Base-by-base conservation (phyloP, 2,329 filamentous ascomycete species). In the Sphaerulina musiva region DNA sequence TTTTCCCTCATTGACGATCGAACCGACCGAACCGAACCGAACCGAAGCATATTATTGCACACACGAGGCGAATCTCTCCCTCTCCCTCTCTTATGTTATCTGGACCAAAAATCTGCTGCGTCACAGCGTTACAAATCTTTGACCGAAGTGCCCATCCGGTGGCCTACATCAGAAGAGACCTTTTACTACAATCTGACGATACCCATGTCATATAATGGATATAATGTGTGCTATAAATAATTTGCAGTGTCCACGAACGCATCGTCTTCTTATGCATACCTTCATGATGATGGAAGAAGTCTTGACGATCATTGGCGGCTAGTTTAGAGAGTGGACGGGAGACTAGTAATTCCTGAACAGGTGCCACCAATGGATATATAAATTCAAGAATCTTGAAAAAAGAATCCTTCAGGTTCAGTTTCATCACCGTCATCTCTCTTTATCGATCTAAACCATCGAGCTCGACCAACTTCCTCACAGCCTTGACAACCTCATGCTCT, bases 401-500 rank as follows among this genome's bases (percentile, higher is more conserved):
- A 20, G 2, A 20, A 20, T 20, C 20, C 20, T 20, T 20, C 20
- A 20, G 2, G 2, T 20, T 20, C 26, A 29, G 4, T 7, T 29
- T 7, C 26, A 29, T 7, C 26, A 20, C 20, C 20, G 20, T 20
- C 20, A 4, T 20, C 26, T 29, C 26, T 29, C 4, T 6, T 61
- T 54, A 71, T 36, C 66, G 55, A 53, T 71, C 69, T 50, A 71
- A 54, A 4, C 93, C 93, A 74, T 97, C 90, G 64, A 95, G 79
- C 72, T 95, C 89, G 64, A 97, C 86, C 72, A 97, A 76, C 72
- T 81, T 84, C 62, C 83, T 82, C 51, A 95, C 91, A 58, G 88
- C 73, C 65, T 79, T 81, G 55, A 97, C 86, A 26, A 96, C 83
- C 63, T 86, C 83, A 54, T 78, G 80, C 43, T 68, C 72, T 14